Conservation (phyloP, 257 asterid species). For the Cordia subcordata region DNA sequence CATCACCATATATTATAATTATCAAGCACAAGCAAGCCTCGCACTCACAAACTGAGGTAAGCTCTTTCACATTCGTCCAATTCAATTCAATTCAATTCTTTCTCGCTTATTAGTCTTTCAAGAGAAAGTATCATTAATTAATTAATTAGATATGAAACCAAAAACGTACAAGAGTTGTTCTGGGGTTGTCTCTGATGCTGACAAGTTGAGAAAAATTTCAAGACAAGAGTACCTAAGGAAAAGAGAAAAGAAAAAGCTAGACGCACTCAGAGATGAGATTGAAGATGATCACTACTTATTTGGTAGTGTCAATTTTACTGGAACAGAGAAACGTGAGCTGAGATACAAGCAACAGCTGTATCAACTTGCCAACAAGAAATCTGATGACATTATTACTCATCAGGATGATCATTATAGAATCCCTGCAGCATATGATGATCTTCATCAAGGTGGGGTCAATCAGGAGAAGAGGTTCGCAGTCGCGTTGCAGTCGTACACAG, state of each 20-base stretch:
- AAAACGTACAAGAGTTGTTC: no score
- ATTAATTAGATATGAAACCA: no score
- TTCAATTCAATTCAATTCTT: no score
- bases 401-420: background rate
- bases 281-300: background rate
- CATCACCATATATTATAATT: no score
- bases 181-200: no score
- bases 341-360: background rate
- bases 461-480: background rate
- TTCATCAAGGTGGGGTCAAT: background rate
- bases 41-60: no score
- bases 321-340: background rate
- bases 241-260: background rate
- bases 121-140: no score
- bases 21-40: no score
- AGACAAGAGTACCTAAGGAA: background rate
- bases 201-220: background rate
- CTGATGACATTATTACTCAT: background rate
- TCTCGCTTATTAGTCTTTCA: no score
- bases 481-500: background rate
- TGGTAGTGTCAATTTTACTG: background rate
- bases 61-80: no score
- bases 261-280: background rate
- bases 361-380: background rate
- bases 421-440: background rate